These are phyloP conservation scores for Plectosphaerella cucumerina DNA, from an alignment of 2,329 filamentous ascomycete species.

Conservation along the genomic window DNA sequence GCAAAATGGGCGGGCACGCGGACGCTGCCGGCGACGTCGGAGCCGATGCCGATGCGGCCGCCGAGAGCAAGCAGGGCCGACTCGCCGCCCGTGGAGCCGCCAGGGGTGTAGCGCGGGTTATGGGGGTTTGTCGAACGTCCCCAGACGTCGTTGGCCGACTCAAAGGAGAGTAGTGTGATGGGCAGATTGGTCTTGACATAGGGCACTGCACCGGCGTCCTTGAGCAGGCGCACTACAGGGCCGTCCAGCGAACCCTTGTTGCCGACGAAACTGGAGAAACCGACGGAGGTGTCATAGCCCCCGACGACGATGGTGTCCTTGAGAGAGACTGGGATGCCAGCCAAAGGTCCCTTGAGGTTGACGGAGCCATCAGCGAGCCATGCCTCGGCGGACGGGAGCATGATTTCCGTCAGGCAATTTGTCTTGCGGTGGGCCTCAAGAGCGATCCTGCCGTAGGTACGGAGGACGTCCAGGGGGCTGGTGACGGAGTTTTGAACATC, in stretches of 20 bases:
- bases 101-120: conserved; percentile 77
- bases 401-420: conserved; percentile 84
- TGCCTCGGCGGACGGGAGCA: conserved; percentile 71
- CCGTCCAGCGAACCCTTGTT: conserved; percentile 68
- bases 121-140: conserved; percentile 80
- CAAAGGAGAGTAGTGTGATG: conserved; percentile 81
- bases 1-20: conserved; percentile 84
- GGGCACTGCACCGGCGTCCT: conserved; percentile 82
- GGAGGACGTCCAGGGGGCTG: conserved; percentile 69
- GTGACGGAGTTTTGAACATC: conserved; percentile 68
- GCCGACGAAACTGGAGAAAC: conserved; percentile 69
- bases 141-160: conserved; percentile 76
- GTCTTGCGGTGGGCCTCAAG: conserved; percentile 80
- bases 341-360: conserved; percentile 77
- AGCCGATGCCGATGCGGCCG: conserved; percentile 83
- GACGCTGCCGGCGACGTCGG: conserved; percentile 87
- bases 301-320: conserved; percentile 79
- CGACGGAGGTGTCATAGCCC: conserved; percentile 79
- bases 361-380: conserved; percentile 58
- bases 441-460: conserved; percentile 81
- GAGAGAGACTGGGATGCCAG: conserved; percentile 80
- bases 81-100: conserved; percentile 86
- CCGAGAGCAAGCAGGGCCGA: conserved; percentile 76
- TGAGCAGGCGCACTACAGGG: conserved; percentile 68
- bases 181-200: conserved; percentile 93